Base-by-base conservation (phyloP, 768 basidiomycete genomes). In the Rhizopogon roseolus region DNA sequence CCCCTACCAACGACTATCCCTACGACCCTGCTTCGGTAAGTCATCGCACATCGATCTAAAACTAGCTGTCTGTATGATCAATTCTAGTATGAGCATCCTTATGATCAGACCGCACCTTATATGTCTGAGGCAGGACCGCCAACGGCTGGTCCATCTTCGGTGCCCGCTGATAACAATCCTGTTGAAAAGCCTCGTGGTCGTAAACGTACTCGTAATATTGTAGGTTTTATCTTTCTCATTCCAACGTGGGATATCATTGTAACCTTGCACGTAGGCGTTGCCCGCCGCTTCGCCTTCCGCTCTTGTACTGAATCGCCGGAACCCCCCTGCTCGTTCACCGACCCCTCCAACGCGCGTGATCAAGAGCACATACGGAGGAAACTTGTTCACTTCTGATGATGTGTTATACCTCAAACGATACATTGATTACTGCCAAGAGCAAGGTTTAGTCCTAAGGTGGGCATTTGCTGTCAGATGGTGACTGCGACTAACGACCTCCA, bases 341-440 rank as follows among this genome's bases (percentile, higher is more conserved):
- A 90, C 89, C 0, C 91, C 91, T 11, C 91, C 91, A 17, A 81
- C 79, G 5, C 81, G 90, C 14, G 85, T 92, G 19, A 84, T 93
- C 64, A 92, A 90, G 70, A 93, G 90, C 62, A 92, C 90, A 0
- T 93, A 92, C 62, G 91, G 91, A 41, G 91, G 91, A 13, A 93
- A 93, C 63, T 66, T 92, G 38, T 93, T 93, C 63, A 93, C 91
- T 0, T 77, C 85, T 2, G 91, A 93, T 45, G 91, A 93, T 64
- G 82, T 93, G 40, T 53, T 81, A 36, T 93, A 93, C 66, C 77
- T 93, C 56, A 90, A 91, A 64, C 86, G 84, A 64, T 93, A 93
- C 64, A 93, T 93, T 43, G 89, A 92, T 60, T 93, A 91, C 61
- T 93, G 91, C 63, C 90, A 91, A 62, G 89, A 92, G 53, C 87